These are phyloP conservation scores for Pleurotus sapidus DNA, from an alignment of 768 basidiomycete species.

Conservation along the genomic window DNA sequence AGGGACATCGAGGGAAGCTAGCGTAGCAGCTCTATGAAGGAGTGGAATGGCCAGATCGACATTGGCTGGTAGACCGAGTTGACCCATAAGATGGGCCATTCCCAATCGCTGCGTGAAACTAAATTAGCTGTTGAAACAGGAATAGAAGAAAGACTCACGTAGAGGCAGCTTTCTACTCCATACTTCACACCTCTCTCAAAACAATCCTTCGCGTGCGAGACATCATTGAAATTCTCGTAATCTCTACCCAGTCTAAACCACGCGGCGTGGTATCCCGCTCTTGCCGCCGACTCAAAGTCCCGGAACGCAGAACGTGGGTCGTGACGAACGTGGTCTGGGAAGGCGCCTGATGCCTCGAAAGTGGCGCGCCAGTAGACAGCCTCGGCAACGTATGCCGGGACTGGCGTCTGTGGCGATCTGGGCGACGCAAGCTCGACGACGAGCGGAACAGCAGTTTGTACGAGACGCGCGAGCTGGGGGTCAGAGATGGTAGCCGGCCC, in stretches of 20 bases:
- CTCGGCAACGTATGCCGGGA: constrained; percentile 54
- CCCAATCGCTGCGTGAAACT: constrained; percentile 69
- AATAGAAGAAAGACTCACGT: constrained; percentile 47
- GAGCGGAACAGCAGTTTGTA: constrained; percentile 61
- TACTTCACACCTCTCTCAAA: constrained; percentile 80
- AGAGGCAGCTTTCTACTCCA: constrained; percentile 76
- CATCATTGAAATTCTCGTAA: constrained; percentile 85
- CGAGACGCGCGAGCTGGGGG: constrained; percentile 54
- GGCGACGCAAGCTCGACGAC: constrained; percentile 54
- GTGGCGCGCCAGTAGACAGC: constrained; percentile 76
- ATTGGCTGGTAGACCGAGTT: constrained; percentile 62
- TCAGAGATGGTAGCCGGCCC: constrained; percentile 59
- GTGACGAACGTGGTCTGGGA: constrained; percentile 58
- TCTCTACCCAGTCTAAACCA: constrained; percentile 94
- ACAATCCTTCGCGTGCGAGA: constrained; percentile 72
- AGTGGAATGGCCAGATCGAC: constrained; percentile 62
- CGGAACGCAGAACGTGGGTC: constrained; percentile 83
- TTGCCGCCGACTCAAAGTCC: constrained; percentile 83
- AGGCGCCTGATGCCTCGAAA: constrained; percentile 69
- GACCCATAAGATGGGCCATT: constrained; percentile 89
- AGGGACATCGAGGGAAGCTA: constrained; percentile 71
- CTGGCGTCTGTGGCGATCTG: constrained; percentile 15
- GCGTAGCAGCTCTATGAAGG: constrained; percentile 73
- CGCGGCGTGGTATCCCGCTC: constrained; percentile 71
- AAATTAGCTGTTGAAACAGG: constrained; percentile 1